phyloP scores from a whole-genome alignment of 768 basidiomycete species.

The Psilocybe cyanescens region DNA sequence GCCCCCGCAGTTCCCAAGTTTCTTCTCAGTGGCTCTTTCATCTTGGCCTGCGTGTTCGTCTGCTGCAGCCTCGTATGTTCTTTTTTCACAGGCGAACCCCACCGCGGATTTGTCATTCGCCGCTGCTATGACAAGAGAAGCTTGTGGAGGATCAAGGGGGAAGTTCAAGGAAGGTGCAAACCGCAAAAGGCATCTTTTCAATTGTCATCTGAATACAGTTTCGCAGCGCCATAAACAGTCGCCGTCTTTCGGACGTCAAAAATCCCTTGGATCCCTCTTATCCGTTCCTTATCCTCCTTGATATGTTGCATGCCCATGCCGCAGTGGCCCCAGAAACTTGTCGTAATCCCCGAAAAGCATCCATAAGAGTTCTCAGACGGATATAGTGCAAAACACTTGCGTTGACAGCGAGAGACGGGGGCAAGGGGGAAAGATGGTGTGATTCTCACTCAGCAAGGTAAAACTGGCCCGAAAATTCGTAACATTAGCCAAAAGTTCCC shows the following conservation, averaged over 20 bases:
- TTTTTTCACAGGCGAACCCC: not conserved
- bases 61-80: not conserved
- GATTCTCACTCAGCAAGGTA: constrained; percentile 9
- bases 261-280: not conserved
- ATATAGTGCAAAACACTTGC: not conserved
- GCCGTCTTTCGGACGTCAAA: not conserved
- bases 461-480: constrained; percentile 18
- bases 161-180: not conserved
- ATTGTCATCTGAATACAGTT: not conserved
- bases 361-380: constrained; percentile 8
- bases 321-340: too few relatives aligned
- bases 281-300: not conserved
- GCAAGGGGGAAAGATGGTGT: not conserved
- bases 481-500: constrained; percentile 14
- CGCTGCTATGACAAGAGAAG: constrained; percentile 8
- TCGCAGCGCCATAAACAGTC: not conserved
- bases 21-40: too few relatives aligned
- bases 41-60: not conserved
- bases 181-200: too few relatives aligned
- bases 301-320: too few relatives aligned
- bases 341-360: constrained; percentile 3
- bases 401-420: not conserved
- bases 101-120: not conserved
- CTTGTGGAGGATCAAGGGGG: not conserved
- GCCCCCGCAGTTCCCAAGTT: too few relatives aligned